Percentiles rank a stretch among this genome's conserved stretches.
Conservation (phyloP, 2,329 filamentous ascomycete genomes). For the Ophiosphaerella narmari region DNA sequence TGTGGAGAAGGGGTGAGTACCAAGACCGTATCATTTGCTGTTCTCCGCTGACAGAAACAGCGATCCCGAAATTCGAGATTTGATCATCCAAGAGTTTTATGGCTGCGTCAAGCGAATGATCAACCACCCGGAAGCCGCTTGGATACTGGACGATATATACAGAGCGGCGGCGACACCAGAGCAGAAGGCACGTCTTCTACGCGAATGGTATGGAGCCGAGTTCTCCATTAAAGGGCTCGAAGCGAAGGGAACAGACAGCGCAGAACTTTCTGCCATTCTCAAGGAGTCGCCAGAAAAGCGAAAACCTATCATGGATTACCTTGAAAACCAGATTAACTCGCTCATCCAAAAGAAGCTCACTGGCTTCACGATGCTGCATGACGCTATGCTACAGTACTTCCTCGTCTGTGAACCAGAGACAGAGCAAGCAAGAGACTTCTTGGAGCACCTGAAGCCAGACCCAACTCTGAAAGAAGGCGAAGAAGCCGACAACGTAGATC, state of each 20-base stretch:
- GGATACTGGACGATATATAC: constrained; percentile 98
- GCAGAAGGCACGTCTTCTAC: constrained; percentile 82
- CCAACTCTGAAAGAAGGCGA: constrained; percentile 69
- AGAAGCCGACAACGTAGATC: constrained; percentile 58
- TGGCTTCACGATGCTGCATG: constrained; percentile 96
- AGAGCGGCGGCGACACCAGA: constrained; percentile 81
- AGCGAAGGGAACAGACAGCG: constrained; percentile 54
- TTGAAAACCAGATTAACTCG: constrained; percentile 86
- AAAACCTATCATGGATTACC: constrained; percentile 80
- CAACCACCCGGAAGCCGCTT: constrained; percentile 93
- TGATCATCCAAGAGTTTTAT: constrained; percentile 94
- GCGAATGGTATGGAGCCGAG: constrained; percentile 96
- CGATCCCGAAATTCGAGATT: constrained; percentile 80
- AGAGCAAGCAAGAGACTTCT: constrained; percentile 82
- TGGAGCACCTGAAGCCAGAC: constrained; percentile 89
- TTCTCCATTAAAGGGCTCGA: constrained; percentile 75
- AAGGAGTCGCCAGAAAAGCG: constrained; percentile 82
- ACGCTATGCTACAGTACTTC: constrained; percentile 98
- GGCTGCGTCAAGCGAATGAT: constrained; percentile 91
- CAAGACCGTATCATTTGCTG: background rate
- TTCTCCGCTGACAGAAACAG: constrained; percentile 45
- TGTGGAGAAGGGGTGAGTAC: constrained; percentile 71
- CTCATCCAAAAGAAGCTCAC: constrained; percentile 96
- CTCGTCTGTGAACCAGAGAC: constrained; percentile 75
- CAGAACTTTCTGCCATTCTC: constrained; percentile 77